A percentile compares a stretch with the other conserved stretches of the same genome.
Evolutionary conservation across 73 alveolate genomes (phyloP).

Genomic region (Paramecium biaurelia): DNA sequence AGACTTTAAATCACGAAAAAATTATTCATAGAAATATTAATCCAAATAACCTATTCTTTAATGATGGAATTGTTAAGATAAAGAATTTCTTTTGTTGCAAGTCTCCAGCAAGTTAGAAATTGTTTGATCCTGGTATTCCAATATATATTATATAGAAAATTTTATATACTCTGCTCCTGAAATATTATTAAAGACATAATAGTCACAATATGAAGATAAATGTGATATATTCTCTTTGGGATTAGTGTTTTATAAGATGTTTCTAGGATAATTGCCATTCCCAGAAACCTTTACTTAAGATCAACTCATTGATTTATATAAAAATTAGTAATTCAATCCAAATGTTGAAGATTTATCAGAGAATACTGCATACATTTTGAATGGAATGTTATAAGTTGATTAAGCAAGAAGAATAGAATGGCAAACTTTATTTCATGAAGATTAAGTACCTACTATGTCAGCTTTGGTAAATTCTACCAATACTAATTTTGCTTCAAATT

Average conservation of each 20-base stretch:
- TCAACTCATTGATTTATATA: not conserved
- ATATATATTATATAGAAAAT: slow-evolving; percentile 23
- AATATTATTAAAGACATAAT: slow-evolving; percentile 14
- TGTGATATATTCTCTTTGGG: slow-evolving; percentile 46
- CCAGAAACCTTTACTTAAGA: slow-evolving; percentile 23
- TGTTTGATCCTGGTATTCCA: slow-evolving; percentile 39
- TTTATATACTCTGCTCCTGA: slow-evolving; percentile 55
- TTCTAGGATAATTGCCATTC: slow-evolving; percentile 19
- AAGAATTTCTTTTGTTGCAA: slow-evolving; percentile 62
- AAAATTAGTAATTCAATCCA: not conserved
- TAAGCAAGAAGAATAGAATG: slow-evolving; percentile 36
- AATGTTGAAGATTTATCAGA: slow-evolving; percentile 40
- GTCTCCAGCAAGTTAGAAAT: slow-evolving; percentile 46
- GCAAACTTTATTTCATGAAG: slow-evolving; percentile 13
- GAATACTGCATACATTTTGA: not conserved
- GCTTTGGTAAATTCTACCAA: not conserved
- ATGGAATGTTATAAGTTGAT: slow-evolving; percentile 44
- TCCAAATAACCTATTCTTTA: slow-evolving; percentile 51
- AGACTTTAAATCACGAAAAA: slow-evolving; percentile 49
- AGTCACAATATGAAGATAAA: slow-evolving; percentile 34
- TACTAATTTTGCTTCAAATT: slow-evolving; percentile 38
- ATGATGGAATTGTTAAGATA: slow-evolving; percentile 33
- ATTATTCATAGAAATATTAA: slow-evolving; percentile 49
- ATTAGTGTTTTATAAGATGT: not conserved
- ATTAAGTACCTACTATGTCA: slow-evolving; percentile 9